phyloP scores from a whole-genome alignment of 176 grass and related monocot species.

The Poa pratensis region DNA sequence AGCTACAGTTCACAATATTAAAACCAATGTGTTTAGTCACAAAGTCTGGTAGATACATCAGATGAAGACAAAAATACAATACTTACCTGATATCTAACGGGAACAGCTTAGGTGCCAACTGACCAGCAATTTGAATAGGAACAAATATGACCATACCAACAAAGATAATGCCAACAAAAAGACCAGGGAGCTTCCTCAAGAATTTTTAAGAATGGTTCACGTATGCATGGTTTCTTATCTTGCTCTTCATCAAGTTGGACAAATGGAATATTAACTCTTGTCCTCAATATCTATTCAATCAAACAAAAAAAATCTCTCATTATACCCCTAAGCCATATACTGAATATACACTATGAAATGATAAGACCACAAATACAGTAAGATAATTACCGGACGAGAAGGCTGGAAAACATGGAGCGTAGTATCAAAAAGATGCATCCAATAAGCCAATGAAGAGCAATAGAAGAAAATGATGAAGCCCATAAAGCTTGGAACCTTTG shows the following conservation, averaged over 20 bases:
- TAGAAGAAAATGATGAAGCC: slow-evolving; percentile 53
- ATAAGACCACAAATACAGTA: background rate
- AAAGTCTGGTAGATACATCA: slow-evolving; percentile 23
- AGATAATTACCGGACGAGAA: slow-evolving; percentile 28
- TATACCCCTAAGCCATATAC: slow-evolving; percentile 8
- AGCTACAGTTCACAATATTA: slow-evolving; percentile 39
- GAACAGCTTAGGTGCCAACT: slow-evolving; percentile 44
- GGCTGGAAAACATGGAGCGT: slow-evolving; percentile 24
- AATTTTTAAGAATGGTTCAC: slow-evolving; percentile 15
- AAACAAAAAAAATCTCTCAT: slow-evolving; percentile 12
- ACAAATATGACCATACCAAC: slow-evolving; percentile 47
- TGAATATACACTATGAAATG: slow-evolving; percentile 11
- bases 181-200: slow-evolving; percentile 4
- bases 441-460: slow-evolving; percentile 49
- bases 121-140: slow-evolving; percentile 41
- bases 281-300: slow-evolving; percentile 34
- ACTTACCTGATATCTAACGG: slow-evolving; percentile 49
- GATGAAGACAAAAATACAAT: slow-evolving; percentile 2
- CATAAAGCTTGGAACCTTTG: slow-evolving; percentile 39
- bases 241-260: slow-evolving; percentile 7
- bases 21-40: slow-evolving; percentile 11
- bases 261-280: slow-evolving; percentile 38
- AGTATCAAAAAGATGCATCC: slow-evolving; percentile 44
- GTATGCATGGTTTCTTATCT: background rate
- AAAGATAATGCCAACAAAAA: slow-evolving; percentile 28